These are phyloP conservation scores for Candida ortonii DNA, from an alignment of 805 yeast genomes.

Conservation along the genomic window DNA sequence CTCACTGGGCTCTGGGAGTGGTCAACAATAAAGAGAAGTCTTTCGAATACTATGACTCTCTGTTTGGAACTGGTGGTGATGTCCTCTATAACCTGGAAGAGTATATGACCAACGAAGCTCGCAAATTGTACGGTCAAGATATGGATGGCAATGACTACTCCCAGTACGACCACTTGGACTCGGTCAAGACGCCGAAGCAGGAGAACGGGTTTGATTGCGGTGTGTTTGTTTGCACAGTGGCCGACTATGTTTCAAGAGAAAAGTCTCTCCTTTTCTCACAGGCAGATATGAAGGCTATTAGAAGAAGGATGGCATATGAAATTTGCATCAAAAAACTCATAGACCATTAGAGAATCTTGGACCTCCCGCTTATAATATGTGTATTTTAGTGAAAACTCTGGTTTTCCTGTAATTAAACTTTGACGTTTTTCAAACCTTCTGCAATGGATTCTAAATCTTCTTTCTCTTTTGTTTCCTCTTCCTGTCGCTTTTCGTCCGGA, in stretches of 20 bases:
- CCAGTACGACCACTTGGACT: slow-evolving; percentile 23
- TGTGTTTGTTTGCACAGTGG: slow-evolving; percentile 81
- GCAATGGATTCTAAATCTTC: slow-evolving; percentile 21
- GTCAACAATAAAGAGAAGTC: slow-evolving; percentile 58
- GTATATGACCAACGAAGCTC: slow-evolving; percentile 69
- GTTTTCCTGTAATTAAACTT: slow-evolving; percentile 9
- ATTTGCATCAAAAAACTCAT: slow-evolving; percentile 30
- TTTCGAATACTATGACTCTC: slow-evolving; percentile 76
- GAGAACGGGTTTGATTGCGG: slow-evolving; percentile 93
- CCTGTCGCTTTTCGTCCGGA: slow-evolving; percentile 6
- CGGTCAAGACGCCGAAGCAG: slow-evolving; percentile 67
- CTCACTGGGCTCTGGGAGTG: slow-evolving; percentile 92
- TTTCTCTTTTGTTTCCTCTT: slow-evolving; percentile 13
- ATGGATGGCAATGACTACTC: slow-evolving; percentile 31
- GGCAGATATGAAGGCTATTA: slow-evolving; percentile 62
- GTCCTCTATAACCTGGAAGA: slow-evolving; percentile 47
- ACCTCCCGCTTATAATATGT: slow-evolving; percentile 1
- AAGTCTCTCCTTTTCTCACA: slow-evolving; percentile 54
- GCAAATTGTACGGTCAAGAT: slow-evolving; percentile 43
- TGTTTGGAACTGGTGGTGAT: slow-evolving; percentile 48
- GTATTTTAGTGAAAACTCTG: neutral
- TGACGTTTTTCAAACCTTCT: slow-evolving; percentile 14
- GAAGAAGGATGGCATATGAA: slow-evolving; percentile 69
- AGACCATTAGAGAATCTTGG: slow-evolving; percentile 12
- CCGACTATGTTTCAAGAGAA: slow-evolving; percentile 55